Evolutionary conservation across 139 green algal species (phyloP), one percentile per base, ranked within the genome.

Genomic region (Edaphochlamys debaryana): DNA sequence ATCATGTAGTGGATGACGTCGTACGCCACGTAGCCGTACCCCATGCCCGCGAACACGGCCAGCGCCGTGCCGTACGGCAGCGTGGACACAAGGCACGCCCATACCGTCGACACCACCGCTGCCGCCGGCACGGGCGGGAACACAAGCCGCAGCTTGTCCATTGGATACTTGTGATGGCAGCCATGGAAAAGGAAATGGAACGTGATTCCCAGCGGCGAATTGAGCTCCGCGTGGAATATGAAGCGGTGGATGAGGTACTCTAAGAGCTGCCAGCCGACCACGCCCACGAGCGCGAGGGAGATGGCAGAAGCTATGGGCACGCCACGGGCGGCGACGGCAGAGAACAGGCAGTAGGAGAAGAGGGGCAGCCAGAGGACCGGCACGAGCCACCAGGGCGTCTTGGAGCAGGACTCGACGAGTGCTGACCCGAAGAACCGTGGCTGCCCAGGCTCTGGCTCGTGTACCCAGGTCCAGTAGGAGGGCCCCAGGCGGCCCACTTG

Each of bases 161-260:
- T 89, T 7, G 97, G 97, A 78, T 91, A 98, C 91, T 99, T 99
- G 93, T 99, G 97, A 84, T 99, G 97, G 85, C 92, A 97, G 42
- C 97, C 97, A 66, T 99, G 97, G 62, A 99, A 94, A 0, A 98
- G 80, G 79, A 98, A 99, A 84, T 99, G 97, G 0, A 97, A 63
- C 2, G 92, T 95, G 85, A 98, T 98, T 78, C 76, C 86, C 72
- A 85, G 87, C 42, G 91, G 93, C 50, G 66, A 86, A 30, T 68
- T 81, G 4, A 91, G 77, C 11, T 85, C 30, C 4, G 85, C 85
- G 77, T 99, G 96, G 88, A 99, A 99, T 0, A 98, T 58, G 78
- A 96, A 99, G 20, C 96, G 91, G 82, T 99, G 96, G 32, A 99
- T 90, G 38, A 62, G 67, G 86, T 99, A 99, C 87, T 99, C 97